Base-by-base conservation (phyloP, 441 rosid genomes). In the Flueggea neowawraea region DNA sequence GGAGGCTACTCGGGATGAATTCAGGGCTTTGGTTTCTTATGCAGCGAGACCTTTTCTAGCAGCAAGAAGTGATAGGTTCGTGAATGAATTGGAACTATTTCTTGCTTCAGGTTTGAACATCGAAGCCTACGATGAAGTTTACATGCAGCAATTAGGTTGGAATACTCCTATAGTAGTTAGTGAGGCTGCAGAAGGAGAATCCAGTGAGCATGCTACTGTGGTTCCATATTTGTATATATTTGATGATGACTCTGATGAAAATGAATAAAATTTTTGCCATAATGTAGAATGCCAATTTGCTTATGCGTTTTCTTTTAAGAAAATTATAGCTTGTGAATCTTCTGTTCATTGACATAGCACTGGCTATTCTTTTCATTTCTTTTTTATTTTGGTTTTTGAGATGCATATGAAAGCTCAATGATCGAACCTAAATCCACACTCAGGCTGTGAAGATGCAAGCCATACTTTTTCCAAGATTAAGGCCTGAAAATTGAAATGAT, bases 101-200 rank as follows among this genome's bases (percentile, higher is more conserved):
- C 89, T 91, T 12, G 95, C 86, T 41, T 81, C 96, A 0, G 94
- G 92, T 5, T 73, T 89, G 63, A 91, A 73, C 73, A 56, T 75
- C 2, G 89, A 84, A 58, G 97, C 95, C 14, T 94, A 82, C 33
- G 97, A 89, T 73, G 80, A 76, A 11, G 80, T 88, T 28, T 90
- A 85, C 61, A 71, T 62, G 66, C 80, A 69, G 65, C 69, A 72
- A 12, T 64, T 86, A 55, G 80, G 81, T 39, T 65, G 75, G 85
- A 80, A 78, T 65, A 33, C 59, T 33, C 63, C 70, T 31, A 68
- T 67, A 61, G 77, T 47, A 61, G 70, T 60, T 15, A 31, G 12
- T 4, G 68, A 55, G 41, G 62, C 66, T 33, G 55, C 31, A 31
- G 79, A 62, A 66, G 73, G 47, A 22, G 79, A 77, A 41, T 14